Evolutionary conservation across 257 asterid genomes (phyloP).

Genomic region (Coffea eugenioides): DNA sequence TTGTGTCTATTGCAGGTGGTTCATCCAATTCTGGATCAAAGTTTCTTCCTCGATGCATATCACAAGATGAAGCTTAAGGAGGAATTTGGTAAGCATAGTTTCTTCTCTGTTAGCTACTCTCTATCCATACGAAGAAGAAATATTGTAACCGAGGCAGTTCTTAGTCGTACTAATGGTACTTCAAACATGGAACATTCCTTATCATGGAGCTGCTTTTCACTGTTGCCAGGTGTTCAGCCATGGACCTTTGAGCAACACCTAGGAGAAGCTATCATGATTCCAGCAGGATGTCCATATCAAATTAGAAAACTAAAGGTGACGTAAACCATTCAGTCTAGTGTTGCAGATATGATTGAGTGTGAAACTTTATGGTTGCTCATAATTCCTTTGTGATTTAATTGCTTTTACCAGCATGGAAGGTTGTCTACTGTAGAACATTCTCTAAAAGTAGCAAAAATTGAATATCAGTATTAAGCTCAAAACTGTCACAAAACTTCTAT

Average conservation of each 20-base stretch:
- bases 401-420: neutral
- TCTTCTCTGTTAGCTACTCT: conserved; percentile 4
- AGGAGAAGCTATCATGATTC: conserved; percentile 93
- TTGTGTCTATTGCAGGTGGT: conserved; percentile 47
- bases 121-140: neutral
- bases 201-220: conserved; percentile 5
- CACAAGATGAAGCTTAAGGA: conserved; percentile 90
- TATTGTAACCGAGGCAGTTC: no score
- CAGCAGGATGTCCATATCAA: conserved; percentile 99
- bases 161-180: no score
- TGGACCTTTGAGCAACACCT: conserved; percentile 82
- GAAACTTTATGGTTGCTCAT: neutral
- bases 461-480: neutral
- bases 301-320: conserved; percentile 71
- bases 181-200: conserved; percentile 7
- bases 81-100: conserved; percentile 72
- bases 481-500: no score
- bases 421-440: neutral
- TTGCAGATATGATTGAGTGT: conserved; percentile 3
- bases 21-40: conserved; percentile 91
- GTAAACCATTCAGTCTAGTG: neutral
- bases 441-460: neutral
- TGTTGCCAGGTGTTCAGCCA: conserved; percentile 73
- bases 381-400: neutral
- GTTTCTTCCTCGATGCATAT: conserved; percentile 75